Evolutionary conservation across 1,284 basidiomycete species (phyloP).

Genomic region (Cryptococcus hybrid): DNA sequence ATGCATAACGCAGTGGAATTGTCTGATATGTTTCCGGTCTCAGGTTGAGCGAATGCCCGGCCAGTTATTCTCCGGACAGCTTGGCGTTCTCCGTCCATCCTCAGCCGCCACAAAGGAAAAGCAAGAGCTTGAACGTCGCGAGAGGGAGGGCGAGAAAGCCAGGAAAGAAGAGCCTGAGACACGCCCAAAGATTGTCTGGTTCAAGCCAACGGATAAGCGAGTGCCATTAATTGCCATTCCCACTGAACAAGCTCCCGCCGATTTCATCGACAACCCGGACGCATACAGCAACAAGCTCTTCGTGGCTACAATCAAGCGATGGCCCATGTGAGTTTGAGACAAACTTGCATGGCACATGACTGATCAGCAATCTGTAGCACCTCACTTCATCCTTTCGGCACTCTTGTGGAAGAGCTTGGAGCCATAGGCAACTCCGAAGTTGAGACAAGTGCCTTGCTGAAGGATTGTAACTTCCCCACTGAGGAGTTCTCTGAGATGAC

Average conservation of each 20-base stretch:
- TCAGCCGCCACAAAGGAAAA: constrained; percentile 99
- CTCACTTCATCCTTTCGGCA: constrained; percentile 97
- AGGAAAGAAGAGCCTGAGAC: constrained; percentile 61
- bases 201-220: constrained; percentile 99
- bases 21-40: neutral
- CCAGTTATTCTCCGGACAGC: constrained; percentile 95
- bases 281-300: constrained; percentile 88
- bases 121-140: constrained; percentile 94
- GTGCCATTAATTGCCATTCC: constrained; percentile 99
- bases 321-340: constrained; percentile 53
- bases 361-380: constrained; percentile 60
- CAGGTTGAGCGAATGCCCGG: constrained; percentile 92
- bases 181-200: constrained; percentile 99
- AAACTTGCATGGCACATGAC: constrained; percentile 11
- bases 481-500: constrained; percentile 92
- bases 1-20: neutral
- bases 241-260: constrained; percentile 95
- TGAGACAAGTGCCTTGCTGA: constrained; percentile 93
- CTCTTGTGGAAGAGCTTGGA: constrained; percentile 95
- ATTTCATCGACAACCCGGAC: constrained; percentile 94
- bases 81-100: constrained; percentile 92
- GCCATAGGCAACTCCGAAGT: constrained; percentile 98
- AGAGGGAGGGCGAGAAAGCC: constrained; percentile 78
- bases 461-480: constrained; percentile 97
- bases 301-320: constrained; percentile 96